Conservation (phyloP, 2,329 filamentous ascomycete genomes). For the Botryotinia convoluta region DNA sequence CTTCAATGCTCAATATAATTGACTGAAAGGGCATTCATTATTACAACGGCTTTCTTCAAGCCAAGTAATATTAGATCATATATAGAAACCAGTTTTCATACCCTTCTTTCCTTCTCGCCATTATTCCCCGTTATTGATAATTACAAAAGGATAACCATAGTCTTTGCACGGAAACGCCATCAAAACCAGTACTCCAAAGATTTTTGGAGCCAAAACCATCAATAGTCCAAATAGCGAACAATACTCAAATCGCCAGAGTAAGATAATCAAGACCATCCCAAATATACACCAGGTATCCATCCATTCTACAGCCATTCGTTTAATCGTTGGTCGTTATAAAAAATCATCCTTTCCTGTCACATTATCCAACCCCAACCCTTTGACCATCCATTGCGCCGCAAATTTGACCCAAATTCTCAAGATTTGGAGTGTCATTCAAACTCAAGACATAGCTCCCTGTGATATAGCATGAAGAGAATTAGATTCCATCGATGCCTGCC, state of each 20-base stretch:
- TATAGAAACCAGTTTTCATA: neutral
- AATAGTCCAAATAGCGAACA: conserved; percentile 5
- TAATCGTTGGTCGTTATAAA: conserved; percentile 22
- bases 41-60: neutral
- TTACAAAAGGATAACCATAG: neutral
- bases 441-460: conserved; percentile 16
- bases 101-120: neutral
- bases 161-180: conserved; percentile 2
- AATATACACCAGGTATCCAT: conserved; percentile 20
- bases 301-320: conserved; percentile 22
- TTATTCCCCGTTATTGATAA: conserved; percentile 7
- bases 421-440: neutral
- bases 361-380: conserved; percentile 17
- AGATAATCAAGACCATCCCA: conserved; percentile 19
- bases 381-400: conserved; percentile 16
- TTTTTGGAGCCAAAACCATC: conserved; percentile 6
- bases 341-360: conserved; percentile 17
- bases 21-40: neutral
- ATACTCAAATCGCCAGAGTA: conserved; percentile 17
- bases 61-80: neutral
- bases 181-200: conserved; percentile 9
- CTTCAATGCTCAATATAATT: neutral
- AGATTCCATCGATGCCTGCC: conserved; percentile 28
- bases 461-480: conserved; percentile 24
- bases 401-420: conserved; percentile 2